Conservation (phyloP, 164 flowering plant species). For the Magnolia officinalis region DNA sequence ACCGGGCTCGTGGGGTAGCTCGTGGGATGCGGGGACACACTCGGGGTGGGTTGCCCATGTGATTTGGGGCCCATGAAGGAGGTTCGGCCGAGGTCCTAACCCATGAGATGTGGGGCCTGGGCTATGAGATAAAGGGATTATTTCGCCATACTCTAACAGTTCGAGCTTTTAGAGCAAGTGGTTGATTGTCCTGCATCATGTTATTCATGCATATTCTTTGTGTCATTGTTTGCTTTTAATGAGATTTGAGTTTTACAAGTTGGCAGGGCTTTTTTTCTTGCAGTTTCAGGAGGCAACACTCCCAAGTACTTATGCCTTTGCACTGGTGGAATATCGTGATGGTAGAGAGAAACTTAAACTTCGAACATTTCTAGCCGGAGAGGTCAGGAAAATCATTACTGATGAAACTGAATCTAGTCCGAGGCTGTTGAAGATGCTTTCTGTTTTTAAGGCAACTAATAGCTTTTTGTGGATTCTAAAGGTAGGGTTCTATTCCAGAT, state of each 20-base stretch:
- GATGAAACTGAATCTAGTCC: slow-evolving; percentile 33
- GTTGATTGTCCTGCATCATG: too few species aligned
- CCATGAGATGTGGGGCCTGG: too few species aligned
- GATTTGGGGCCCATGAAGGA: too few species aligned
- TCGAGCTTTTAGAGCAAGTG: too few species aligned
- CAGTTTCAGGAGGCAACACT: slow-evolving; percentile 52
- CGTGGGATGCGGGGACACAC: too few species aligned
- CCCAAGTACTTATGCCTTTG: slow-evolving; percentile 74
- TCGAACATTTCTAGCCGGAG: slow-evolving; percentile 63
- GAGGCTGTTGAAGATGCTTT: slow-evolving; percentile 48
- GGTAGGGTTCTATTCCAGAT: slow-evolving; percentile 34
- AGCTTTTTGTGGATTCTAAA: slow-evolving; percentile 47
- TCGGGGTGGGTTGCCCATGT: too few species aligned
- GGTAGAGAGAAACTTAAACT: slow-evolving; percentile 39
- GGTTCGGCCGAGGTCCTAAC: too few species aligned
- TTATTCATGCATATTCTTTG: too few species aligned
- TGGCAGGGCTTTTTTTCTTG: slow-evolving; percentile 11
- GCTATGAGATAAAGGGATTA: too few species aligned
- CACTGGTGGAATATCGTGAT: slow-evolving; percentile 68
- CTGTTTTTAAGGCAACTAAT: slow-evolving; percentile 35
- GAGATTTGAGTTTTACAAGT: background rate
- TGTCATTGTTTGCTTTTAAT: background rate
- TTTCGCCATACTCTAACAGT: too few species aligned
- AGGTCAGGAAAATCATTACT: slow-evolving; percentile 35
- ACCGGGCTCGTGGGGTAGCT: too few species aligned